phyloP scores from a whole-genome alignment of 1,139 yeast genomes.

The Cylindricascospora bacillispora region DNA sequence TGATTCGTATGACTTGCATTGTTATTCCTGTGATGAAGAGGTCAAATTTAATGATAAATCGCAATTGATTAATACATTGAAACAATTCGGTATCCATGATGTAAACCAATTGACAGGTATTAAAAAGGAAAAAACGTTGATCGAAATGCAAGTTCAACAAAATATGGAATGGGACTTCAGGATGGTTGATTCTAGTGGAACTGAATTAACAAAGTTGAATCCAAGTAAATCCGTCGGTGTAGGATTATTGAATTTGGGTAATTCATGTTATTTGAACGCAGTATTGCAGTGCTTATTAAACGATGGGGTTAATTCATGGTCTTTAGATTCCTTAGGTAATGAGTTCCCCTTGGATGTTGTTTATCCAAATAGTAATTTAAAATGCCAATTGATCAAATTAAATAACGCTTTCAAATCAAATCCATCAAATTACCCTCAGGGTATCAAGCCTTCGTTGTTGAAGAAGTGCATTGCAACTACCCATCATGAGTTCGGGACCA shows the following conservation, averaged over 20 bases:
- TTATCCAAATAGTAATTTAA: slow-evolving; percentile 53
- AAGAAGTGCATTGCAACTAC: slow-evolving; percentile 64
- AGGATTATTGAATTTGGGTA: slow-evolving; percentile 82
- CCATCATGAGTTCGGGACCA: slow-evolving; percentile 73
- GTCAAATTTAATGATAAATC: slow-evolving; percentile 50
- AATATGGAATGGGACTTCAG: slow-evolving; percentile 88
- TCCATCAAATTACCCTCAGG: slow-evolving; percentile 50
- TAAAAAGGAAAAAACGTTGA: slow-evolving; percentile 58
- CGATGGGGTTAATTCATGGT: slow-evolving; percentile 19
- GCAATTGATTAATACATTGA: slow-evolving; percentile 34
- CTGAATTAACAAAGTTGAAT: slow-evolving; percentile 49
- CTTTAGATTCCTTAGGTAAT: slow-evolving; percentile 12
- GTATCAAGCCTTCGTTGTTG: slow-evolving; percentile 66
- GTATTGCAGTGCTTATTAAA: slow-evolving; percentile 62
- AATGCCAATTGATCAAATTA: slow-evolving; percentile 61
- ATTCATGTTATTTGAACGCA: slow-evolving; percentile 82
- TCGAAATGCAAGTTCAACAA: slow-evolving; percentile 85
- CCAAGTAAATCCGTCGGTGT: slow-evolving; percentile 39
- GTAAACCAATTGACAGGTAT: slow-evolving; percentile 29
- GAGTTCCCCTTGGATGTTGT: slow-evolving; percentile 26
- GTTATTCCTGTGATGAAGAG: slow-evolving; percentile 84
- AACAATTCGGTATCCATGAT: slow-evolving; percentile 59
- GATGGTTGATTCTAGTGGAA: slow-evolving; percentile 63
- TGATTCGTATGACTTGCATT: slow-evolving; percentile 63
- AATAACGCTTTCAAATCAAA: slow-evolving; percentile 64